Base-by-base conservation (phyloP, 495 filamentous ascomycete genomes). In the Astrothelium subdiscretum region DNA sequence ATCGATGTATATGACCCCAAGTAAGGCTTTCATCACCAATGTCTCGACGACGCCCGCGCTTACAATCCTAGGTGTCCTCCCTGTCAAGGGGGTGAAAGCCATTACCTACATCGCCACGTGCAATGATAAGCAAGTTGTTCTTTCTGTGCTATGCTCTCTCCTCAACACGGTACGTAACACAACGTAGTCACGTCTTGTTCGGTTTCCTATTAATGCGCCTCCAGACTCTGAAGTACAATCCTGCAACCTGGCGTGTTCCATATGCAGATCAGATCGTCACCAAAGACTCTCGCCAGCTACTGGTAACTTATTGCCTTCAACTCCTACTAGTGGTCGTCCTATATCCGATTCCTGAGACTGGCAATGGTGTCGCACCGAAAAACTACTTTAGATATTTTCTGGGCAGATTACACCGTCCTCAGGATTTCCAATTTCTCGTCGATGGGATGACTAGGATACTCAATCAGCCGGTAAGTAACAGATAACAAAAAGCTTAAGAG, bases 341-440 rank as follows among this genome's bases (percentile, higher is more conserved):
- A 2, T 99, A 99, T 72, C 90, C 95, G 11, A 87, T 96, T 57
- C 94, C 95, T 0, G 89, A 95, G 69, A 81, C 84, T 57, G 79
- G 83, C 26, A 77, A 79, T 59, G 81, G 81, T 13, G 42, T 69
- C 20, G 77, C 81, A 2, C 83, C 86, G 4, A 96, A 96, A 78
- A 99, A 97, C 71, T 89, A 85, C 68, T 96, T 91, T 72, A 87
- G 92, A 11, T 89, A 96, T 76, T 95, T 92, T 68, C 85, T 97
- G 31, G 91, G 94, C 40, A 81, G 92, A 57, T 73, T 99, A 57
- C 94, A 99, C 74, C 82, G 94, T 57, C 89, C 92, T 10, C 90
- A 97, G 70, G 94, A 99, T 70, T 97, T 99, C 73, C 94, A 99
- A 73, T 97, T 97, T 71, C 83, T 97, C 26, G 87, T 94, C 15